A percentile compares a stretch with the other conserved stretches of the same genome.
Conservation (phyloP, 768 basidiomycete species). For the Antrodiella citrinella region DNA sequence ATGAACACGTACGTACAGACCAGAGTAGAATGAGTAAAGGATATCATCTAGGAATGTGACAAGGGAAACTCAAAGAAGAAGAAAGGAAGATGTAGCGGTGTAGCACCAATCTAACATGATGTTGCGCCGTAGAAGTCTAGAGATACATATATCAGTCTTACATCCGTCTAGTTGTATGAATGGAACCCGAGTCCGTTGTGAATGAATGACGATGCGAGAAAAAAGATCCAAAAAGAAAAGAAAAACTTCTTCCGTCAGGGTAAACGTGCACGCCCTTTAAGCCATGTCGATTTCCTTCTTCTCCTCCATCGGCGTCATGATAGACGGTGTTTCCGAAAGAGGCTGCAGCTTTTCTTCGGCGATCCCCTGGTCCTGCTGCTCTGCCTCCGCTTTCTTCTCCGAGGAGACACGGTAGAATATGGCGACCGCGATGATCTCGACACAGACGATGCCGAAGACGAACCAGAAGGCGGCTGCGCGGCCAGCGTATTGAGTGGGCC, state of each 20-base stretch:
- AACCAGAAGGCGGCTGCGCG: conserved; percentile 34
- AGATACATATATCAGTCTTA: conserved; percentile 37
- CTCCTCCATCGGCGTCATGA: not conserved
- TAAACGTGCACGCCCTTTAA: conserved; percentile 1
- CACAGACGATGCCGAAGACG: conserved; percentile 22
- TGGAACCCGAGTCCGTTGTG: too few relatives aligned
- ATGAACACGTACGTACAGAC: too few relatives aligned
- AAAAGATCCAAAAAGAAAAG: too few relatives aligned
- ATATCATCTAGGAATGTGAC: too few relatives aligned
- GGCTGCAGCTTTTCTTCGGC: not conserved
- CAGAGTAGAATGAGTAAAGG: too few relatives aligned
- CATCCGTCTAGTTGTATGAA: too few relatives aligned
- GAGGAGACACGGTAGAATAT: conserved; percentile 26
- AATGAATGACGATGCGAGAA: too few relatives aligned
- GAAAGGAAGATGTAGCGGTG: not conserved
- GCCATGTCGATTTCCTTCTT: conserved; percentile 3
- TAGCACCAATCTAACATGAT: not conserved
- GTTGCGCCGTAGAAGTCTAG: conserved; percentile 14
- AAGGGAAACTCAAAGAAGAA: too few relatives aligned
- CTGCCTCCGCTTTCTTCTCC: conserved; percentile 12
- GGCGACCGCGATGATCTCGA: conserved; percentile 25
- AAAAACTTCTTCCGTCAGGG: not conserved
- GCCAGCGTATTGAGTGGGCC: conserved; percentile 27
- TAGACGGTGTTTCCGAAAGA: not conserved
- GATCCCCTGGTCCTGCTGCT: conserved; percentile 16